These are phyloP conservation scores for Xylariaceae sp. DNA, from an alignment of 2,329 filamentous ascomycete genomes.

Conservation along the genomic window DNA sequence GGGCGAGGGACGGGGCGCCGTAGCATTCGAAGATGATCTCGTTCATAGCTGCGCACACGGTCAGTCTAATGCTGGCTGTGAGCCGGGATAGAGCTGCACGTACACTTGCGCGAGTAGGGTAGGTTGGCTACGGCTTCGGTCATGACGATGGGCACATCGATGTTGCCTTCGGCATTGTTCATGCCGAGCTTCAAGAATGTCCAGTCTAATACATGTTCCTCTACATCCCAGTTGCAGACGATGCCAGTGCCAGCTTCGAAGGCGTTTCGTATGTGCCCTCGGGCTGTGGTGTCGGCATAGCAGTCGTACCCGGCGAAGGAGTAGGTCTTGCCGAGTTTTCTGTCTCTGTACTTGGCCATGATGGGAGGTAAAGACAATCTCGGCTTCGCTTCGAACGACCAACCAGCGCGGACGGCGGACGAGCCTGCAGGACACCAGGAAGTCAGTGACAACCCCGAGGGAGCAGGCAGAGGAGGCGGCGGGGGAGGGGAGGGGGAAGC, in stretches of 20 bases:
- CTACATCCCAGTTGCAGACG: slow-evolving; percentile 94
- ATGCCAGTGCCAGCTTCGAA: slow-evolving; percentile 89
- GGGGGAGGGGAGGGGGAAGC: no score
- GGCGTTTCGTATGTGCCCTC: slow-evolving; percentile 81
- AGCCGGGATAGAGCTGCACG: slow-evolving; percentile 27
- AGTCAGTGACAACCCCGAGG: no score
- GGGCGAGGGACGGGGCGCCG: slow-evolving; percentile 78
- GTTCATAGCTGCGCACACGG: slow-evolving; percentile 65
- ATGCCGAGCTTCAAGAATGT: slow-evolving; percentile 90
- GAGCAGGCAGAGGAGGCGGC: no score
- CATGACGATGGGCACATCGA: slow-evolving; percentile 87
- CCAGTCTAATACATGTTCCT: slow-evolving; percentile 92
- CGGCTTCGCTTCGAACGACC: slow-evolving; percentile 85
- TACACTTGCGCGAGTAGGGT: slow-evolving; percentile 81
- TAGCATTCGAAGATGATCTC: slow-evolving; percentile 98
- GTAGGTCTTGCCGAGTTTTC: slow-evolving; percentile 86
- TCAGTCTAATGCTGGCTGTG: no score
- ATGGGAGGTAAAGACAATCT: slow-evolving; percentile 77
- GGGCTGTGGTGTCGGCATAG: slow-evolving; percentile 87
- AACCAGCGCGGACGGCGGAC: slow-evolving; percentile 82
- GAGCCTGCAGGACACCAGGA: slow-evolving; percentile 52
- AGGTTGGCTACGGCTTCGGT: slow-evolving; percentile 92
- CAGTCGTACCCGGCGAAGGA: slow-evolving; percentile 89
- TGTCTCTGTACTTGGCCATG: slow-evolving; percentile 90
- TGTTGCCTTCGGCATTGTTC: slow-evolving; percentile 62